Percentiles rank a stretch among this genome's conserved stretches.
phyloP scores from a whole-genome alignment of 352 stramenopile genomes.

The Phytophthora litchii region DNA sequence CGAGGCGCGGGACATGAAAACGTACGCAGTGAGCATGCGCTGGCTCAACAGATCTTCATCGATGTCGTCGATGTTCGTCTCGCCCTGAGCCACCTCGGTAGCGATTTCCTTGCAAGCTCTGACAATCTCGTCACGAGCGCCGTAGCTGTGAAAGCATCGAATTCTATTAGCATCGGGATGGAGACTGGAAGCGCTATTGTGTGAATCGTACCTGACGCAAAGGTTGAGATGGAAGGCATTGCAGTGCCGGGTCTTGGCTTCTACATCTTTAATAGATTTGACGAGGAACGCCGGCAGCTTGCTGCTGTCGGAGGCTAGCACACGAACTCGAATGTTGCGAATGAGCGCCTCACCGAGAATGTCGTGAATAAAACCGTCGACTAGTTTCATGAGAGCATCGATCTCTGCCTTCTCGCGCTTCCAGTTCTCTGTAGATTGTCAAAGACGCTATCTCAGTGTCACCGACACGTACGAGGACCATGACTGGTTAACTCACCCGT shows the following conservation, averaged over 20 bases:
- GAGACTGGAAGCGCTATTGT: neutral
- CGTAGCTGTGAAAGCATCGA: constrained; percentile 81
- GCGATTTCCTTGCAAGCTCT: constrained; percentile 90
- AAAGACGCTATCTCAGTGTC: constrained; percentile 7
- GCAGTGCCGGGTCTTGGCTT: constrained; percentile 88
- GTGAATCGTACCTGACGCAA: constrained; percentile 59
- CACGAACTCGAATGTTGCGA: constrained; percentile 90
- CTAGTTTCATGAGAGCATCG: constrained; percentile 92
- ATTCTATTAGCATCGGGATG: constrained; percentile 22
- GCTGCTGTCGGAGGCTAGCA: constrained; percentile 83
- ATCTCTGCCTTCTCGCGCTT: constrained; percentile 90
- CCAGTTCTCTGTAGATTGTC: constrained; percentile 91
- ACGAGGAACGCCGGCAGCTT: constrained; percentile 70
- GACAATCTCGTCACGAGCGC: constrained; percentile 94
- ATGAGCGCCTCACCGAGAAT: constrained; percentile 87
- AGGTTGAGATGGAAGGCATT: constrained; percentile 82
- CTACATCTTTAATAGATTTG: constrained; percentile 74
- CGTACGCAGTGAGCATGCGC: constrained; percentile 79
- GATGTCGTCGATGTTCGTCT: constrained; percentile 69
- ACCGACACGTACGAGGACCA: neutral
- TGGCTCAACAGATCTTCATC: constrained; percentile 77
- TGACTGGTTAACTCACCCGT: constrained; percentile 56
- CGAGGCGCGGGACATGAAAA: constrained; percentile 15
- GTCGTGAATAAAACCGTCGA: constrained; percentile 94
- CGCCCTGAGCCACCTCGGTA: constrained; percentile 75